Conservation (phyloP, 495 filamentous ascomycete genomes). For the Neurospora sp. region DNA sequence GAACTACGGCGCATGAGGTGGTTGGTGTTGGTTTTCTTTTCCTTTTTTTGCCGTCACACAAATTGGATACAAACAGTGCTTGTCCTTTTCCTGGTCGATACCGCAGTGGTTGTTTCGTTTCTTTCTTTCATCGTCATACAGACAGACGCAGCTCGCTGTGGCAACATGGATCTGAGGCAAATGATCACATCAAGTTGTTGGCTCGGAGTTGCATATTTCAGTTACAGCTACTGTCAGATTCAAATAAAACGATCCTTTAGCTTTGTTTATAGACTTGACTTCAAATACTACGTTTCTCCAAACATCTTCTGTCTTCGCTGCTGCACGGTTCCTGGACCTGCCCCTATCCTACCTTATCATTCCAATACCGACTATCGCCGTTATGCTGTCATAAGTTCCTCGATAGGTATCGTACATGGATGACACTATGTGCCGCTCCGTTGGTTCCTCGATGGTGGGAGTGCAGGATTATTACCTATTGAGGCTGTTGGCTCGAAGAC, state of each 20-base stretch:
- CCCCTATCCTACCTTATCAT: neutral
- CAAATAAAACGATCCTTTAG: neutral
- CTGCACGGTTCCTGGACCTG: no score
- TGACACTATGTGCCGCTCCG: neutral
- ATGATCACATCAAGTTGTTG: no score
- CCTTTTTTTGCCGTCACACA: neutral
- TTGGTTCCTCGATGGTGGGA: neutral
- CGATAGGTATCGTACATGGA: neutral
- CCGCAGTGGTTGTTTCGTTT: neutral
- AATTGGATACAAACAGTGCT: neutral
- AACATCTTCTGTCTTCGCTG: no score
- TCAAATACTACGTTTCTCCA: no score
- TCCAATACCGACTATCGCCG: no score
- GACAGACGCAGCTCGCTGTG: no score
- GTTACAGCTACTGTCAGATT: neutral
- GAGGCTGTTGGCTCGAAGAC: neutral
- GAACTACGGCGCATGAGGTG: neutral
- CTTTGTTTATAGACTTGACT: neutral
- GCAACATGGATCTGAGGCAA: no score
- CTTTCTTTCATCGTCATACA: no score
- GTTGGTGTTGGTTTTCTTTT: neutral
- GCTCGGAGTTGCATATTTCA: neutral
- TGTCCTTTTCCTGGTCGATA: neutral
- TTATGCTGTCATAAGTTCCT: neutral
- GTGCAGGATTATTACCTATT: neutral